phyloP scores from a whole-genome alignment of 2,329 filamentous ascomycete species.

The Elsinoe ampelina region DNA sequence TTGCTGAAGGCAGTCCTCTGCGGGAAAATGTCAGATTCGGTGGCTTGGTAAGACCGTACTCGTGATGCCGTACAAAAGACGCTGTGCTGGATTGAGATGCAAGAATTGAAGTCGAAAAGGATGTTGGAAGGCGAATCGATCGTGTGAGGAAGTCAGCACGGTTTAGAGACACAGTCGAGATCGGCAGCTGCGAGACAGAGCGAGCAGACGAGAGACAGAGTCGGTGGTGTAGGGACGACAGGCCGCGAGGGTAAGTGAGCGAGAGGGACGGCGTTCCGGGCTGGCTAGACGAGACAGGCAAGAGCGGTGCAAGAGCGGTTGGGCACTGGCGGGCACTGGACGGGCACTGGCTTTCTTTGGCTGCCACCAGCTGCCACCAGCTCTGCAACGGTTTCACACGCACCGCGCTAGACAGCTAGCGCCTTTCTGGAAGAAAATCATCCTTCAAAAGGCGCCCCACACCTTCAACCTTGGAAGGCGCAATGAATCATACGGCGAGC shows the following conservation, averaged over 20 bases:
- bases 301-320: background rate
- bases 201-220: constrained; percentile 3
- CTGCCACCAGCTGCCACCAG: too few relatives aligned
- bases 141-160: background rate
- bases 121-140: background rate
- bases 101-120: background rate
- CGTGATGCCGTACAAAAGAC: background rate
- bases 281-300: constrained; percentile 8
- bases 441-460: background rate
- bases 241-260: background rate
- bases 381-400: constrained; percentile 1
- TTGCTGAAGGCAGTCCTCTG: background rate
- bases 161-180: constrained; percentile 10
- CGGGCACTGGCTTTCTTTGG: background rate
- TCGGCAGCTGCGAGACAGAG: constrained; percentile 3
- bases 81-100: background rate
- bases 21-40: background rate
- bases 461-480: too few relatives aligned
- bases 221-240: background rate
- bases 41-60: background rate
- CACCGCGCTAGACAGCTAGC: background rate
- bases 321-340: background rate
- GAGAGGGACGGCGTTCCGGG: background rate
- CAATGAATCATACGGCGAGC: background rate
- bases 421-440: constrained; percentile 8